These are phyloP conservation scores for Lentinula sp. DNA, from an alignment of 768 basidiomycete species.

Conservation along the genomic window DNA sequence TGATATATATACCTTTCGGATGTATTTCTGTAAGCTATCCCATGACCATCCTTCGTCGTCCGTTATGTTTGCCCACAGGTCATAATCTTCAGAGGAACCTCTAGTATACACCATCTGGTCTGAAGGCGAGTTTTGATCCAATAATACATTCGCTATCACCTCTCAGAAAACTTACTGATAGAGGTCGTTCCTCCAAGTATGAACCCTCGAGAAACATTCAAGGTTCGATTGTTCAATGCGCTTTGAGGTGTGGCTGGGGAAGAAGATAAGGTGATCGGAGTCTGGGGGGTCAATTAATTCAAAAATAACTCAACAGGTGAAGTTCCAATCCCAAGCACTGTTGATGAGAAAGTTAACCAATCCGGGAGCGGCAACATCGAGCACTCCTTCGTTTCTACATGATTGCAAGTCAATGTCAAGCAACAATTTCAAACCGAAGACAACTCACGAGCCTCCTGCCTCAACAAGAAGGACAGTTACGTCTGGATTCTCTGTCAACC, in stretches of 20 bases:
- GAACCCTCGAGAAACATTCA: constrained; percentile 21
- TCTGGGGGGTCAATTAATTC: neutral
- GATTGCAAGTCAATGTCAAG: constrained; percentile 1
- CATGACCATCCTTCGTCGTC: constrained; percentile 25
- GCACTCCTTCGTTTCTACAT: constrained; percentile 7
- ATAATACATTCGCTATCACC: neutral
- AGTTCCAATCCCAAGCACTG: constrained; percentile 9
- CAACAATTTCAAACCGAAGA: constrained; percentile 10
- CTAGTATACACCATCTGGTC: constrained; percentile 21
- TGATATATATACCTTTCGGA: constrained; percentile 13
- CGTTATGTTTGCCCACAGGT: constrained; percentile 17
- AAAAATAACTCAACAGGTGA: neutral
- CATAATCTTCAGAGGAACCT: constrained; percentile 20
- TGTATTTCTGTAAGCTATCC: constrained; percentile 18
- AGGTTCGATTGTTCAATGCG: constrained; percentile 14
- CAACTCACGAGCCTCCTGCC: constrained; percentile 13
- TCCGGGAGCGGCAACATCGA: neutral
- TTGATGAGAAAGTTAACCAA: neutral
- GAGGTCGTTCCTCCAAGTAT: constrained; percentile 26
- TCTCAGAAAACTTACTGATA: constrained; percentile 19
- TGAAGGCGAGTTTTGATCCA: neutral
- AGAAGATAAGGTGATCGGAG: constrained; percentile 8
- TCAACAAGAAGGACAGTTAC: constrained; percentile 17
- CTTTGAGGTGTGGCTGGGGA: constrained; percentile 14
- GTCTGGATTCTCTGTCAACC: constrained; percentile 8